Base-by-base conservation (phyloP, 2,329 filamentous ascomycete genomes). In the Diaporthe sp. region DNA sequence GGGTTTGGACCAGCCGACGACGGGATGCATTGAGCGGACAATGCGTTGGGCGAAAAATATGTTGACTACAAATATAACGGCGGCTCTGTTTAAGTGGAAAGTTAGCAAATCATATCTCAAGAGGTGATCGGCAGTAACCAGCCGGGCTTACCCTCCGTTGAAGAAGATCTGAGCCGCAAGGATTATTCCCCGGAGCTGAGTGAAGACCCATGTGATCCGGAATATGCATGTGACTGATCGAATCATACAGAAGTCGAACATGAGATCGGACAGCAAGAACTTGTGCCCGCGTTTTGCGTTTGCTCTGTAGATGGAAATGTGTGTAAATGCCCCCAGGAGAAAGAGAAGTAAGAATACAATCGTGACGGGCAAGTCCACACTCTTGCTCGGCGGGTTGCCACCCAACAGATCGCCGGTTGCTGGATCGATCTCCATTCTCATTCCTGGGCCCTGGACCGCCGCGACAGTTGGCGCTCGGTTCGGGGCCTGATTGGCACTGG, bases 31-130 rank as follows among this genome's bases (percentile, higher is more conserved):
- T 2, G 83, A 82, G 58, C 84, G 82, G 4, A 85, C 75, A 35
- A 85, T 78, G 55, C 84, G 82, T 74, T 84, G 83, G 2, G 81
- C 80, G 71, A 85, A 83, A 74, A 85, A 79, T 25, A 85, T 79
- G 76, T 85, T 84, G 74, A 84, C 77, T 39, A 82, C 76, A 63
- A 83, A 84, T 25, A 84, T 42, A 17, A 83, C 71, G 8, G 82
- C 77, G 13, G 82, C 81, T 30, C 84, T 81, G 42, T 5, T 56
- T n/a, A 3, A 32, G 5, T n/a, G 22, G 25, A 39, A 32, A 27
- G 22, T 70, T 37, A 73, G 65, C 35, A 58, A 25, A 15, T 3
- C 7, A 37, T n/a, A 13, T 25, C 22, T 27, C n/a, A 47, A 37
- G 4, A 50, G 15, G 4, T 15, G 4, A 17, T 75, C 6, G 73